Evolutionary conservation across 2,329 filamentous ascomycete genomes (phyloP).

Genomic region (Gaeumannomyces sp.): DNA sequence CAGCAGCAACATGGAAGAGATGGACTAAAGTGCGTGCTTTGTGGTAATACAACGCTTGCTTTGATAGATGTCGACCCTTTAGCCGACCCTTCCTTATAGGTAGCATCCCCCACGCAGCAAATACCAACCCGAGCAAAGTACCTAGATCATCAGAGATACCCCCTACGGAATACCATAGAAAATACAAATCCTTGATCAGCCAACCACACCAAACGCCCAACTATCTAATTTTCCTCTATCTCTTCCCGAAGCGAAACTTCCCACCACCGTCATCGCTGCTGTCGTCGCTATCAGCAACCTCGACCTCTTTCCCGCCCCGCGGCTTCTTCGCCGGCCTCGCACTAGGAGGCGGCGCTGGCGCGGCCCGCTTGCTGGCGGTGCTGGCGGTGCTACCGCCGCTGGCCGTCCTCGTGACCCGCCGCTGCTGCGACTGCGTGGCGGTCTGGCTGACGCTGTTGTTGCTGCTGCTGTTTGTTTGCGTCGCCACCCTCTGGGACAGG

Average conservation of each 20-base stretch:
- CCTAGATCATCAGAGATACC: conserved; percentile 4
- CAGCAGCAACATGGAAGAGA: conserved; percentile 46
- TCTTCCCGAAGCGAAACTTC: conserved; percentile 49
- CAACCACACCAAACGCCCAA: neutral
- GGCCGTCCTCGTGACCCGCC: conserved; percentile 15
- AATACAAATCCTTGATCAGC: neutral
- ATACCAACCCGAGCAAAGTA: neutral
- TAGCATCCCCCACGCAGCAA: neutral
- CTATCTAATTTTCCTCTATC: conserved; percentile 23
- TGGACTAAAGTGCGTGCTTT: conserved; percentile 40
- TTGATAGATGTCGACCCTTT: neutral
- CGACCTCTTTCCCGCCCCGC: conserved; percentile 19
- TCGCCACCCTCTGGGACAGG: conserved; percentile 19
- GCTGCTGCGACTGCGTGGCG: conserved; percentile 18
- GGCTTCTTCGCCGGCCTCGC: conserved; percentile 31
- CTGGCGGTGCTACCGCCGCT: conserved; percentile 6
- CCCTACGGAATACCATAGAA: neutral
- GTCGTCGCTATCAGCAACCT: conserved; percentile 42
- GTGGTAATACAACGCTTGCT: neutral
- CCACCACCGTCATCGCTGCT: conserved; percentile 49
- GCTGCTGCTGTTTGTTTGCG: conserved; percentile 10
- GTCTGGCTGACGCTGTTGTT: conserved; percentile 21
- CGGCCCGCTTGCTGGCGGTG: conserved; percentile 24
- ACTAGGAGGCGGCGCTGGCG: conserved; percentile 26
- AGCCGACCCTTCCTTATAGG: neutral